Base-by-base conservation (phyloP, 768 basidiomycete genomes). In the Lentinula guzmanii region DNA sequence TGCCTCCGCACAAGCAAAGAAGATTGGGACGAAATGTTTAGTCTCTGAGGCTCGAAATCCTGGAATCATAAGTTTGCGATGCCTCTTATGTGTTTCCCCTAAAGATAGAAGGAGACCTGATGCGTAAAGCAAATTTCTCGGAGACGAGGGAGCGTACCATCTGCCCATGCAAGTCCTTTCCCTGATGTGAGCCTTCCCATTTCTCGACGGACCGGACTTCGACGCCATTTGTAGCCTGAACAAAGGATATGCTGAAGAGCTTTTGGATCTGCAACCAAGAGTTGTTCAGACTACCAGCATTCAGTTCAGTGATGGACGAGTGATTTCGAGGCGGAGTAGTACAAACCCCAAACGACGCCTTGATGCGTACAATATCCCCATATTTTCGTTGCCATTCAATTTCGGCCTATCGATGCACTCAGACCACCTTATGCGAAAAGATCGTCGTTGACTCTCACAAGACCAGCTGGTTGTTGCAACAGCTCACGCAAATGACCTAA, bases 61-160 rank as follows among this genome's bases (percentile, higher is more conserved):
- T 15, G 74, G 73, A 16, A 70, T 65, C 73, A 75, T 73, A n/a
- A 72, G 67, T 58, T 75, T 75, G 33, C 72, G 48, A 39, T 73
- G 71, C 11, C 73, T 64, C 24, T 69, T 67, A 53, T 72, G 73
- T 6, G 45, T 61, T 39, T 68, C 65, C 35, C 65, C 68, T 70
- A 31, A 33, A 8, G 9, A 13, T 37, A 13, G 9, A 39, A 21
- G 34, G 21, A 4, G 24, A 41, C 16, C 18, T 13, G 28, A 11
- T 34, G 6, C n/a, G 21, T 33, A 5, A 52, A 7, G 50, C 10
- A 13, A 28, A 28, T 28, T n/a, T 13, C 11, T 33, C 21, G 18
- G 28, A 52, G 13, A 2, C 18, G 8, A 31, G 4, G 28, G 51
- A 21, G 28, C 55, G 6, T 16, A 73, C 74, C 72, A 43, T 72